phyloP scores from a whole-genome alignment of 179 eudicot genomes.

The Heliamphora ciliata region DNA sequence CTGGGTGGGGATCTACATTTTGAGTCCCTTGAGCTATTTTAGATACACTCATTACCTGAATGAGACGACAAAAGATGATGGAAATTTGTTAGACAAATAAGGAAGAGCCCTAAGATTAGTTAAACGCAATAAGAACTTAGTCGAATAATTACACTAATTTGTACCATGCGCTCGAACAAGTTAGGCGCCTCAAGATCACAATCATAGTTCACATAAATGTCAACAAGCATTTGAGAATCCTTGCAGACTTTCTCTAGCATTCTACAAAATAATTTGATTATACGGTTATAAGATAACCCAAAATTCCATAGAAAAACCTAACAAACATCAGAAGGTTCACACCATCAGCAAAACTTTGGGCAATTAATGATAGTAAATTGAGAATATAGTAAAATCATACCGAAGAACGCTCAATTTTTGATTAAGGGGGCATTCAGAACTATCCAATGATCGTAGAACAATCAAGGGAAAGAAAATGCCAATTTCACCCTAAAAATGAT shows the following conservation, averaged over 20 bases:
- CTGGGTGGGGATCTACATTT: conserved; percentile 72
- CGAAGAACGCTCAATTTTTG: conserved; percentile 73
- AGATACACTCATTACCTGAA: conserved; percentile 68
- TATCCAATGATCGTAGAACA: conserved; percentile 74
- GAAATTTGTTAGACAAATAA: background rate
- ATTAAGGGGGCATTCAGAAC: conserved; percentile 55
- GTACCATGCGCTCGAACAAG: conserved; percentile 90
- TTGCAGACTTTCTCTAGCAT: conserved; percentile 96
- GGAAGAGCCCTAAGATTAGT: background rate
- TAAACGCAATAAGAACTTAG: background rate
- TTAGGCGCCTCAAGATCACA: conserved; percentile 93
- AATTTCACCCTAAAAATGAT: conserved; percentile 68
- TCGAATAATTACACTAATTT: background rate
- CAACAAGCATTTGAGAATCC: conserved; percentile 95
- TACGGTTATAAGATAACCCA: background rate
- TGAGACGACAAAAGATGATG: conserved; percentile 19
- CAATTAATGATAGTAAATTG: conserved; percentile 14
- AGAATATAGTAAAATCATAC: conserved; percentile 29
- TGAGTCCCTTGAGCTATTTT: conserved; percentile 90
- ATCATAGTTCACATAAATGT: conserved; percentile 86
- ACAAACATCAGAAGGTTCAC: background rate
- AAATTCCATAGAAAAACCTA: background rate
- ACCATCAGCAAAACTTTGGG: background rate
- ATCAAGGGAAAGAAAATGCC: conserved; percentile 93
- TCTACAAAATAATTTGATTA: conserved; percentile 37